Conservation (phyloP, 2,329 filamentous ascomycete species). For the Arthrinium puccinioides region DNA sequence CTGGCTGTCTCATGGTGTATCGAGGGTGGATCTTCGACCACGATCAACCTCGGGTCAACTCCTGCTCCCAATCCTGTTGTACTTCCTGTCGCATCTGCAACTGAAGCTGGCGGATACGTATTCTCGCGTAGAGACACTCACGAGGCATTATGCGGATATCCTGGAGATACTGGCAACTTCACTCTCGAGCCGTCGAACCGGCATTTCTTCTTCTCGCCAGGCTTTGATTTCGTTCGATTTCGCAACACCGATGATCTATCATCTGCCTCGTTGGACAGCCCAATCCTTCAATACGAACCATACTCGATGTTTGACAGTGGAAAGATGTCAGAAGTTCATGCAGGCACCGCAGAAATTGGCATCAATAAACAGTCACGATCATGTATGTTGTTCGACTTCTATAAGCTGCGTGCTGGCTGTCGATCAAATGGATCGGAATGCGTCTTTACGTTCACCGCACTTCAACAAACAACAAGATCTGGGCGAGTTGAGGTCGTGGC, state of each 20-base stretch:
- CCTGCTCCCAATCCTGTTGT: not conserved
- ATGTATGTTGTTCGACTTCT: not conserved
- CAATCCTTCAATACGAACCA: no score
- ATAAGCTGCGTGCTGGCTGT: conserved; percentile 18
- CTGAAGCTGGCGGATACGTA: not conserved
- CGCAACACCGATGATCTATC: no score
- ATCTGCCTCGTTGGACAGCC: no score
- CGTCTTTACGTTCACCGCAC: conserved; percentile 20
- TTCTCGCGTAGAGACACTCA: no score
- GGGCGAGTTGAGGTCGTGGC: not conserved
- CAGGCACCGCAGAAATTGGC: not conserved
- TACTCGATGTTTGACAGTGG: no score
- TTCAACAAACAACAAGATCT: conserved; percentile 8
- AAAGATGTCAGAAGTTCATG: no score
- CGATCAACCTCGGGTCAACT: not conserved
- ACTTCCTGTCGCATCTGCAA: not conserved
- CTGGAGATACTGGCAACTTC: no score
- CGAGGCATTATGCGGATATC: no score
- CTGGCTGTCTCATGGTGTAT: not conserved
- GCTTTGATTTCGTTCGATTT: no score
- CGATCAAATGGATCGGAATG: conserved; percentile 17
- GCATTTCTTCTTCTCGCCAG: no score
- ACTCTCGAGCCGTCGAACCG: no score
- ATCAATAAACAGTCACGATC: no score
- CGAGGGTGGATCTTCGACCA: not conserved